Conservation (phyloP, 495 filamentous ascomycete species). For the Penicillium samsonianum region DNA sequence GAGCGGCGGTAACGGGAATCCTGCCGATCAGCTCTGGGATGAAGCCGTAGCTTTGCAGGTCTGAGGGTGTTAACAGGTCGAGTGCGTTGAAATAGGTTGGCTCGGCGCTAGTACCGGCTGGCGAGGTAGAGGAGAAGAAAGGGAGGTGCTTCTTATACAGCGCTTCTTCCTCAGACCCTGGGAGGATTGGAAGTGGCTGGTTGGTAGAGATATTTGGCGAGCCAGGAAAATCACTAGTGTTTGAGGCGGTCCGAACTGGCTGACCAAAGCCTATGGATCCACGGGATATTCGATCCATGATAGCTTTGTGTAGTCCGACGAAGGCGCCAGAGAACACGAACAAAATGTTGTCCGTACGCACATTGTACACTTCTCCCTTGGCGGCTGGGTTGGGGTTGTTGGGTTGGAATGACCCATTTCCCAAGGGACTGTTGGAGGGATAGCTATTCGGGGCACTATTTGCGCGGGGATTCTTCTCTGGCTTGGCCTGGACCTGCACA, state of each 20-base stretch:
- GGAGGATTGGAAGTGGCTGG: conserved; percentile 48
- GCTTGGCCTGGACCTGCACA: conserved; percentile 78
- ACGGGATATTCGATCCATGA: conserved; percentile 81
- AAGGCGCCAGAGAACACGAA: conserved; percentile 97
- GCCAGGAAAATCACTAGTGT: conserved; percentile 24
- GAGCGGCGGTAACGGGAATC: conserved; percentile 81
- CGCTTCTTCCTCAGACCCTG: conserved; percentile 57
- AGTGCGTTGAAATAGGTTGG: conserved; percentile 71
- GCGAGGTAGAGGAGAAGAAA: conserved; percentile 55
- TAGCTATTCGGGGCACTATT: conserved; percentile 45
- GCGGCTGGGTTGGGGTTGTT: conserved; percentile 43
- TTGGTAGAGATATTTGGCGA: conserved; percentile 33
- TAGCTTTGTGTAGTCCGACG: conserved; percentile 84
- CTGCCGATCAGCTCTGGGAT: conserved; percentile 94
- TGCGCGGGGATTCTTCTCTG: conserved; percentile 61
- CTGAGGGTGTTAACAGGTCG: conserved; percentile 75
- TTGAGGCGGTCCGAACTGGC: conserved; percentile 58
- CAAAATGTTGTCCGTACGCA: conserved; percentile 93
- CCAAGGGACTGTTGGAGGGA: conserved; percentile 52
- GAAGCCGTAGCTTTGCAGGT: conserved; percentile 88
- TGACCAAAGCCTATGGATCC: conserved; percentile 93
- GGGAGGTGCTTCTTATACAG: conserved; percentile 69
- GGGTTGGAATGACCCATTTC: conserved; percentile 43
- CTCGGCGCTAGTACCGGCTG: conserved; percentile 34
- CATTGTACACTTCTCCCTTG: conserved; percentile 84